Conservation (phyloP, 1,139 yeast species). For the Debaryomyces sp. region DNA sequence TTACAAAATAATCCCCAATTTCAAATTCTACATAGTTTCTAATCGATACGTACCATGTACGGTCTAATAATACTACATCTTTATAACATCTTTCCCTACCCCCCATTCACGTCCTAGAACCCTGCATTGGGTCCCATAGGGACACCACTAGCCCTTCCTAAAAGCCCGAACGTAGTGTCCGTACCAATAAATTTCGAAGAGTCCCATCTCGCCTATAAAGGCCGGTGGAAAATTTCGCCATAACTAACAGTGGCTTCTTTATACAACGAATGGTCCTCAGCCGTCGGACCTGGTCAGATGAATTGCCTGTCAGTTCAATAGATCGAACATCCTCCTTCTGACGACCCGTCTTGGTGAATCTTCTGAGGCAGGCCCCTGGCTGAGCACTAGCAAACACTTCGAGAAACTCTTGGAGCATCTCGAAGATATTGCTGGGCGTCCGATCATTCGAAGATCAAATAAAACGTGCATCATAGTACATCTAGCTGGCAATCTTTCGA, state of each 20-base stretch:
- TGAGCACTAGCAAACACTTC: background rate
- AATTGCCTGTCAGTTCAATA: background rate
- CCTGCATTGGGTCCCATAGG: background rate
- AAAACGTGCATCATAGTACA: slow-evolving; percentile 54
- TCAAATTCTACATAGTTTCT: slow-evolving; percentile 2
- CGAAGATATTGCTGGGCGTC: background rate
- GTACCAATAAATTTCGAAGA: background rate
- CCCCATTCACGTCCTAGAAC: background rate
- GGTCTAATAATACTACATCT: background rate
- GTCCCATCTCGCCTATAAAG: background rate
- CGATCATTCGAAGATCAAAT: slow-evolving; percentile 16
- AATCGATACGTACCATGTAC: background rate
- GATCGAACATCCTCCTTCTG: slow-evolving; percentile 40
- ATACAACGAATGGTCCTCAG: slow-evolving; percentile 1
- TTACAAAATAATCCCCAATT: background rate
- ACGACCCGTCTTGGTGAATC: slow-evolving; percentile 50
- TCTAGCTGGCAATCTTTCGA: slow-evolving; percentile 30
- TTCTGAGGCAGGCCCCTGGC: slow-evolving; percentile 34
- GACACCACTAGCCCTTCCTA: background rate
- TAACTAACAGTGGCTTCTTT: background rate
- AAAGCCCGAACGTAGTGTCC: background rate
- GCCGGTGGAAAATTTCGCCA: background rate
- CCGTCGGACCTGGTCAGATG: slow-evolving; percentile 2
- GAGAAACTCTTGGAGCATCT: background rate
- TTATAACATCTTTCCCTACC: background rate